phyloP scores from a whole-genome alignment of 805 yeast genomes.

The Candida andamanensis region DNA sequence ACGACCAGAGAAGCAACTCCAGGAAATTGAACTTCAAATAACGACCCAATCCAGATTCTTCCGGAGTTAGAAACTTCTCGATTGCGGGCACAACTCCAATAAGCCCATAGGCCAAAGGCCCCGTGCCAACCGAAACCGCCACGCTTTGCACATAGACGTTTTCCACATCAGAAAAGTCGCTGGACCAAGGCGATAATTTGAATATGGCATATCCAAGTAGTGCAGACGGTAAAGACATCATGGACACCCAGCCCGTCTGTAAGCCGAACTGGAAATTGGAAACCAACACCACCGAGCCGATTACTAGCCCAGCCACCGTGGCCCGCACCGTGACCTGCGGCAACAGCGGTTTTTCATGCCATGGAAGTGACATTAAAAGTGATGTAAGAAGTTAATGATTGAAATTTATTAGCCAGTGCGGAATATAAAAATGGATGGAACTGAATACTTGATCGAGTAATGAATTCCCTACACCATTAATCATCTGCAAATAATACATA shows the following conservation, averaged over 20 bases:
- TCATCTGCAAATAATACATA: constrained; percentile 67
- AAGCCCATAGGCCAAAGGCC: constrained; percentile 91
- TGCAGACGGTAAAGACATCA: constrained; percentile 97
- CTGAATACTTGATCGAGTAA: too few species aligned
- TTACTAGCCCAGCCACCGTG: constrained; percentile 66
- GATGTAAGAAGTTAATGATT: too few species aligned
- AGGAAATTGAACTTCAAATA: constrained; percentile 26
- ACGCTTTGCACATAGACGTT: constrained; percentile 88
- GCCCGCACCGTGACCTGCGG: constrained; percentile 73
- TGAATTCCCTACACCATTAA: too few species aligned
- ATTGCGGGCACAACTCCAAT: constrained; percentile 96
- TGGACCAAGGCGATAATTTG: constrained; percentile 49
- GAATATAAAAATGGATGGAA: too few species aligned
- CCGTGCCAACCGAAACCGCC: constrained; percentile 96
- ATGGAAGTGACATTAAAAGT: constrained; percentile 9
- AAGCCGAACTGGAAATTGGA: constrained; percentile 95
- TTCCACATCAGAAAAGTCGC: constrained; percentile 71
- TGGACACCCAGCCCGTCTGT: constrained; percentile 98
- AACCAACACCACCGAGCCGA: constrained; percentile 83
- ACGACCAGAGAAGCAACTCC: constrained; percentile 74
- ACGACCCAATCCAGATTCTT: constrained; percentile 64
- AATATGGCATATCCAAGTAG: constrained; percentile 80
- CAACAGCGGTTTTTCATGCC: constrained; percentile 47
- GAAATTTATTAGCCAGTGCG: too few species aligned
- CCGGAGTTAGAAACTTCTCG: constrained; percentile 74